Conservation (phyloP, 2,329 filamentous ascomycete genomes). For the Raffaelea albimanens region DNA sequence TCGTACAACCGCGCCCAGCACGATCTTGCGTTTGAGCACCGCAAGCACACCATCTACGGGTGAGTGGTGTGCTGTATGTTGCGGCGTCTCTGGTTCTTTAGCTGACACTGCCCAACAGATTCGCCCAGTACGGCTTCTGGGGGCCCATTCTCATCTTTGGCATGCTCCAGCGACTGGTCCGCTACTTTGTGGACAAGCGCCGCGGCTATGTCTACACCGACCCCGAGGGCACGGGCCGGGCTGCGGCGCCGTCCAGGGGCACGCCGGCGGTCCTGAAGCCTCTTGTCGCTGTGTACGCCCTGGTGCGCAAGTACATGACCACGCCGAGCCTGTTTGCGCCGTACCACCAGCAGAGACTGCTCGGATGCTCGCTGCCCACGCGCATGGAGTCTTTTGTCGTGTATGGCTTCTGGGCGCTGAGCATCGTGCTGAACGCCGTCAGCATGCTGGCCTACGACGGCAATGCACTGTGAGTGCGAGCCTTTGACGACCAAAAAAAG, state of each 20-base stretch:
- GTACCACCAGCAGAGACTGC: constrained; percentile 9
- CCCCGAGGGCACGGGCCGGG: constrained; percentile 1
- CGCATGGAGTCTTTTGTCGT: constrained; percentile 13
- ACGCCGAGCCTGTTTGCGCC: constrained; percentile 10
- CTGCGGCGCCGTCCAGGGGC: too few relatives aligned
- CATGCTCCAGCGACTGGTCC: constrained; percentile 5
- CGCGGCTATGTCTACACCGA: constrained; percentile 6
- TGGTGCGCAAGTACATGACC: constrained; percentile 9
- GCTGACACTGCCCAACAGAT: constrained; percentile 1
- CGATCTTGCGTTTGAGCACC: neutral
- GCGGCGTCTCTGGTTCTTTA: neutral
- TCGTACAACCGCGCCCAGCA: neutral
- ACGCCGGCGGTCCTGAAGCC: neutral
- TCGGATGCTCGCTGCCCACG: constrained; percentile 14
- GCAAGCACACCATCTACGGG: constrained; percentile 4
- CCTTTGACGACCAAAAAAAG: too few relatives aligned
- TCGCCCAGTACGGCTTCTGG: constrained; percentile 11
- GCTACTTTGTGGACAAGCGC: constrained; percentile 4
- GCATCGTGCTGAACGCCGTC: constrained; percentile 5
- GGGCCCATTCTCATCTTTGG: constrained; percentile 9
- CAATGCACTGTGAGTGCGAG: neutral
- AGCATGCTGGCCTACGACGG: constrained; percentile 8
- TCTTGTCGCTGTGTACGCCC: neutral
- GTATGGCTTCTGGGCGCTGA: constrained; percentile 11
- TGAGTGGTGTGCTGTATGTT: neutral